Evolutionary conservation across 441 rosid genomes (phyloP), one percentile per base, ranked within the genome.

Genomic region (Syzygium syzygioides): DNA sequence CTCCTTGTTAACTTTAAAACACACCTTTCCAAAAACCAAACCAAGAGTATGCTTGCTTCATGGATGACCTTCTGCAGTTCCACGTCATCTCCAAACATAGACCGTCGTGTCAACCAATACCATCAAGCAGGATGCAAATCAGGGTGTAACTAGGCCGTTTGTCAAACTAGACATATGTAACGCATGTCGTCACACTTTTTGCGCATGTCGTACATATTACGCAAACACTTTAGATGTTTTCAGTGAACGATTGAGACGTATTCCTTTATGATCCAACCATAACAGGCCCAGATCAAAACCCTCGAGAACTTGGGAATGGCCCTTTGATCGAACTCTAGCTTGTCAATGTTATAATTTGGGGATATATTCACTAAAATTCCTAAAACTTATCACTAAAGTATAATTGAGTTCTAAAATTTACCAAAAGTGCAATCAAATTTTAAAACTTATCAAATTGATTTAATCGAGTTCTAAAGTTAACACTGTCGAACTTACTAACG

Each of bases 131-230:
- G 30, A 26, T 79, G 55, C 86, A 80, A 37, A 14, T 60, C 15
- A 28, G 48, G 48, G 48, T 45, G 48, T 45, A 59, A 11, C 85
- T 53, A 87, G 56, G 50, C 83, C 50, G 50, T 79, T 55, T 32
- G 90, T 68, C 48, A 60, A 80, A 12, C 59, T 41, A 71, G 88
- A 88, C 86, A 84, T n/a, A n/a, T 55, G 28, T 85, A 87, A 30
- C 52, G 26, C 64, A 59, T 59, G 62, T 26, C 26, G 30, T 26
- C 64, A 20, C 26, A 26, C 64, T 5, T 59, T 59, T 59, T 59
- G 64, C n/a, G 26, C 64, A 59, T 14, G 30, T 10, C 30, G 30
- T 59, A 2, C 64, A 6, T 59, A 59, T 26, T 26, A 26, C 5
- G 13, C 28, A 26, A 59, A 59, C 26, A 59, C 30, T 59, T 59